Base-by-base conservation (phyloP, 1,284 basidiomycete genomes). In the Apiotrichum veenhuisii region DNA sequence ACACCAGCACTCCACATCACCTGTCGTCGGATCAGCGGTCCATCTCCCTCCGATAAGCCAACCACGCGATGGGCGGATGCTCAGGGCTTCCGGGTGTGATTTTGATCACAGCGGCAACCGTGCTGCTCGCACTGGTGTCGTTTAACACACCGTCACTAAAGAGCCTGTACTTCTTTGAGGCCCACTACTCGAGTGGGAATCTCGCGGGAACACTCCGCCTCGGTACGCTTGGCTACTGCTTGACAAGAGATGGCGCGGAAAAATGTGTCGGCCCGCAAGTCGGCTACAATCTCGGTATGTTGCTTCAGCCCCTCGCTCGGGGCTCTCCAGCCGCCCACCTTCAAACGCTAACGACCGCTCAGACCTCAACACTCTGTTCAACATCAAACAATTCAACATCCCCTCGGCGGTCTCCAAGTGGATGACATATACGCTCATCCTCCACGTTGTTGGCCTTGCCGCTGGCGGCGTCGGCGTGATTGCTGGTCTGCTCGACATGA, bases 131-230 rank as follows among this genome's bases (percentile, higher is more conserved):
- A 10, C 73, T 92, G 45, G 91, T 91, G 38, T 86, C 87, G 22
- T 93, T 94, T 79, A 88, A 85, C 61, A 89, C 91, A 9, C 91
- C 91, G 0, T 83, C 85, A 69, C 81, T 93, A 78, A 92, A 89
- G 74, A 86, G 85, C 2, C 77, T 93, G 38, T 91, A 83, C 77
- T 93, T 94, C 74, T 84, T 94, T 69, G 84, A 86, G 69, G 91
- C 89, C 1, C 82, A 77, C 1, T 82, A 89, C 55, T 67, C 78
- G 0, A 74, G 78, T 8, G 76, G 80, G 27, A 77, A 80, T 23
- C 71, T 81, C 44, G 80, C 76, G 47, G 89, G 88, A 18, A 78
- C 80, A 2, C 82, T 92, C 43, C 87, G 83, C 0, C 87, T 95
- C 68, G 91, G 91, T 1, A 89, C 88, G 0, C 75, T 94, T 44